phyloP scores from a whole-genome alignment of 129 eudicot species.

The Pulicaria dysenterica region DNA sequence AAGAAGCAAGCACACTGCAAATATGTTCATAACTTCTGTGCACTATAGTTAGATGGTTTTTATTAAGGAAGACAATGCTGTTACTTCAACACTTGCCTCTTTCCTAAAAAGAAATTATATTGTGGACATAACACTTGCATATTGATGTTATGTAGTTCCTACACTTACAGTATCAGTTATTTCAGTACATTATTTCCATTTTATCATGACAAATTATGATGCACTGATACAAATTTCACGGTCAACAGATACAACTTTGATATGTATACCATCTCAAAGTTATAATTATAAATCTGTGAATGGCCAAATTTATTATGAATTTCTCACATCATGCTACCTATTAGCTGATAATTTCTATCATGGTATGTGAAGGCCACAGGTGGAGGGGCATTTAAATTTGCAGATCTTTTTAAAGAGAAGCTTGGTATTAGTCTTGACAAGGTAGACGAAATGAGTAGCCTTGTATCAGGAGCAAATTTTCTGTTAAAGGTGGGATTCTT shows the following conservation, averaged over 20 bases:
- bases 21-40: constrained; percentile 13
- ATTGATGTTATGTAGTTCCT: not conserved
- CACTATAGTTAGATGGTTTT: constrained; percentile 19
- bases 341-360: constrained; percentile 14
- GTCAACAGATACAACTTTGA: constrained; percentile 9
- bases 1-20: not conserved
- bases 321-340: constrained; percentile 17
- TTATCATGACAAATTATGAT: not conserved
- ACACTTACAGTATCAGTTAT: not conserved
- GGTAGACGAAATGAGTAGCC: constrained; percentile 91
- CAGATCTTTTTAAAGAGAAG: constrained; percentile 82
- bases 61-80: constrained; percentile 5
- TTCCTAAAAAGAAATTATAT: not conserved
- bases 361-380: constrained; percentile 83
- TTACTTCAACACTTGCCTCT: not conserved
- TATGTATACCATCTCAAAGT: not conserved
- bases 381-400: constrained; percentile 96
- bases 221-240: not conserved
- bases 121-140: constrained; percentile 1
- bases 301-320: constrained; percentile 25
- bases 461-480: constrained; percentile 93
- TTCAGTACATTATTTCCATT: not conserved
- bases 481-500: constrained; percentile 70
- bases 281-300: constrained; percentile 3
- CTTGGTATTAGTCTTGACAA: constrained; percentile 82